Base-by-base conservation (phyloP, 257 asterid genomes). In the Petunia axillaris region DNA sequence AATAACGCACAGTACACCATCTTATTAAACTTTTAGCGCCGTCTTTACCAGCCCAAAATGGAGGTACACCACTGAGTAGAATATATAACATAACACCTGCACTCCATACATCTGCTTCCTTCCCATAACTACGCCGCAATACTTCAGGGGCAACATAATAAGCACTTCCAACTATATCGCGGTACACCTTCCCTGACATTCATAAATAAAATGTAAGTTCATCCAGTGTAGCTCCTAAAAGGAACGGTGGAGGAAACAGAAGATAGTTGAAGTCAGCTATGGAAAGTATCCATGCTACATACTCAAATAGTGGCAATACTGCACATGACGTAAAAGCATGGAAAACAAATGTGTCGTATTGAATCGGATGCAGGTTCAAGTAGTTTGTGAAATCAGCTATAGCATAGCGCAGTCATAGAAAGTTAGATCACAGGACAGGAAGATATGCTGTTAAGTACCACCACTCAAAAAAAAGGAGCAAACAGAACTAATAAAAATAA, bases 71-170 rank as follows among this genome's bases (percentile, higher is more conserved):
- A 14, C 84, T 81, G 65, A 81, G 81, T 16, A 81, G 84, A 64
- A 81, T 81, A 75, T 81, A 81, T 40, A 81, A 75, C 75, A 81
- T 81, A 40, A 81, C 81, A 44, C 84, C 84, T 16, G 84, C 81
- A 75, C 84, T 74, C 80, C 84, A 81, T 1, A 81, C 75, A 75
- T 81, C 84, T 40, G 64, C 79, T 75, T 75, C 84, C 80, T 81
- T 81, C 64, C 84, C 84, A 41, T 81, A 81, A 52, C 81, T 81
- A n/a, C 81, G 84, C 3, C 81, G 64, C 77, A 81, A 11, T 2
- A 81, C 84, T 65, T 81, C 84, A n/a, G 84, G 84, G 48, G 84
- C 84, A 38, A 81, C 84, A 75, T 81, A 81, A 67, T 81, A 81
- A 37, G 84, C 84, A 81, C 84, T 81, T 37, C 84, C 84, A 75